Evolutionary conservation across 2,329 filamentous ascomycete species (phyloP), one percentile per base, ranked within the genome.

Genomic region (Aspergillus tanneri): DNA sequence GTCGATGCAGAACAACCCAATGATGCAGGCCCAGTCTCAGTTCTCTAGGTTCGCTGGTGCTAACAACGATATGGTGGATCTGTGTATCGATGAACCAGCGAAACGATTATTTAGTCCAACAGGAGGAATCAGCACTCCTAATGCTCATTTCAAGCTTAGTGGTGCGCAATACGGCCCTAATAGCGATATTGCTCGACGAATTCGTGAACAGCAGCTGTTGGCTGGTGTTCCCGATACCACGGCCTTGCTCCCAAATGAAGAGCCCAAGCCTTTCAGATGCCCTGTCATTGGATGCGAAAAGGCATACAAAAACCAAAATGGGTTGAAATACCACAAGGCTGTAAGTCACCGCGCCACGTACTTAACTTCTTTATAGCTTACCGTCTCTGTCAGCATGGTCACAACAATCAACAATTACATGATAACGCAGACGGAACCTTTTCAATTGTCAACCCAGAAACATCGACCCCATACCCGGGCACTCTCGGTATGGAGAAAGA

Each of bases 401-500:
- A 99, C 69, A 90, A 95, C 64, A 97, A 92, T 54, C 93, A 99
- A 68, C 90, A 96, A 68, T 79, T 99, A 51, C 91, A 96, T 65
- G 91, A 96, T 69, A 99, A 99, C 62, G 87, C 88, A 12, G 93
- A 99, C 64, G 93, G 93, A 43, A 96, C 93, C 2, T 97, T 96
- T 67, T 97, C 92, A 0, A 99, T 99, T 58, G 92, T 99, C 43
- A 95, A 99, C 61, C 93, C 93, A 0, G 88, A 96, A 65, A 97
- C 93, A 0, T 93, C 88, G 22, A 83, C 90, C 1, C 93, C 93
- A 0, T 99, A 97, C 57, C 93, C 93, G 0, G 93, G 93, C 24
- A 97, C 93, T 1, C 77, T 96, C 27, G 93, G 93, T n/a, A 99
- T 99, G 93, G 93, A 99, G 74, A 99, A 97, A 70, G 92, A 97